phyloP scores from a whole-genome alignment of 2,329 filamentous ascomycete genomes.

The Arachnomyces sp. region DNA sequence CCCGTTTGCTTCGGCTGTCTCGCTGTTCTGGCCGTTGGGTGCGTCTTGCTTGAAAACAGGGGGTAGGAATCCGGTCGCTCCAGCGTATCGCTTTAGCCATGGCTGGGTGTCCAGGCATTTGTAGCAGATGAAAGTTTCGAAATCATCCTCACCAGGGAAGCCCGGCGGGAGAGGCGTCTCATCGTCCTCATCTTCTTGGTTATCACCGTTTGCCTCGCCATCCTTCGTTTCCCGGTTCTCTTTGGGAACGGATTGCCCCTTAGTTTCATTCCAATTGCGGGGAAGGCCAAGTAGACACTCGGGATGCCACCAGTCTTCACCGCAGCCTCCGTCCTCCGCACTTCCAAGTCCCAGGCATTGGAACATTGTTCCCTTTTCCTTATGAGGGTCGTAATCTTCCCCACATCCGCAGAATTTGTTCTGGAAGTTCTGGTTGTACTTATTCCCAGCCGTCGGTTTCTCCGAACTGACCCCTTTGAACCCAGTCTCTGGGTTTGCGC shows the following conservation, averaged over 20 bases:
- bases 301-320: conserved; percentile 96
- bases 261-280: conserved; percentile 51
- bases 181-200: conserved; percentile 40
- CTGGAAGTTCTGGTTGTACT: conserved; percentile 91
- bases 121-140: conserved; percentile 86
- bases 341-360: conserved; percentile 84
- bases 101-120: conserved; percentile 81
- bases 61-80: conserved; percentile 67
- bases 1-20: neutral
- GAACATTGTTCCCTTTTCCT: conserved; percentile 96
- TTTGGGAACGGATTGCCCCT: no score
- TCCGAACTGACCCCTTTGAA: conserved; percentile 74
- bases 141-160: conserved; percentile 82
- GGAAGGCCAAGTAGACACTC: conserved; percentile 79
- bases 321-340: conserved; percentile 74
- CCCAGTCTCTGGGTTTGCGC: conserved; percentile 63
- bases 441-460: conserved; percentile 61
- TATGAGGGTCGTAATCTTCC: conserved; percentile 76
- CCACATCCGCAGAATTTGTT: conserved; percentile 88
- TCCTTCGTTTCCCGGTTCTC: conserved; percentile 26
- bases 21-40: conserved; percentile 6
- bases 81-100: conserved; percentile 87
- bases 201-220: conserved; percentile 11
- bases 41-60: conserved; percentile 51
- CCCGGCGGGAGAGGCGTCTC: conserved; percentile 66